These are phyloP conservation scores for Fragaria ananassa DNA, from an alignment of 306 rosid species.

Conservation along the genomic window DNA sequence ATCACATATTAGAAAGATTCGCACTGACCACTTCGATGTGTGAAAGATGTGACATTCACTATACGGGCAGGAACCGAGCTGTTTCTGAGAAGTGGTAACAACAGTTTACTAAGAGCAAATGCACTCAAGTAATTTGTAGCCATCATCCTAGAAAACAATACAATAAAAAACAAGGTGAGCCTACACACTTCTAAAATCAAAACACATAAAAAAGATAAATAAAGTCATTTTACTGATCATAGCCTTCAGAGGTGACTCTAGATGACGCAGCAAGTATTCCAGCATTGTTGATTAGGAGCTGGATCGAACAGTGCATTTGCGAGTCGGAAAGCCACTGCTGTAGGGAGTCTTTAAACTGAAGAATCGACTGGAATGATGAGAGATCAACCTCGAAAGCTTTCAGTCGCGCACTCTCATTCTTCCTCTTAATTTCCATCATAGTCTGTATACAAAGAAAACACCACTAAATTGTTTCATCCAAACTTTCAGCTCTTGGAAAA, in stretches of 20 bases:
- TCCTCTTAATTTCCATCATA: slow-evolving; percentile 49
- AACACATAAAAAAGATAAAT: slow-evolving; percentile 12
- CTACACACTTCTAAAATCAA: background rate
- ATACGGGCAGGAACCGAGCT: slow-evolving; percentile 69
- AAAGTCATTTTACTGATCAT: slow-evolving; percentile 58
- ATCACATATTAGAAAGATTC: background rate
- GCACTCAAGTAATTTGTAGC: slow-evolving; percentile 82
- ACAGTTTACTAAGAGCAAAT: slow-evolving; percentile 59
- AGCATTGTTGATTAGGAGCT: slow-evolving; percentile 78
- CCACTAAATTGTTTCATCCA: background rate
- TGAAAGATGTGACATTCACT: slow-evolving; percentile 83
- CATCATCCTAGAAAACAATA: slow-evolving; percentile 54
- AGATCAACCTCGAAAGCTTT: slow-evolving; percentile 73
- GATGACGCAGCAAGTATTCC: slow-evolving; percentile 84
- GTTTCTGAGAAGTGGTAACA: slow-evolving; percentile 67
- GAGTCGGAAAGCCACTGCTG: slow-evolving; percentile 72
- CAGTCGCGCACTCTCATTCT: slow-evolving; percentile 51
- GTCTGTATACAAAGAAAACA: slow-evolving; percentile 43
- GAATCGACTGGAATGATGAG: slow-evolving; percentile 53
- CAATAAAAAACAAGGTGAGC: background rate
- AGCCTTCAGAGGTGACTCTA: slow-evolving; percentile 69
- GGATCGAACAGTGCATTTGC: slow-evolving; percentile 72
- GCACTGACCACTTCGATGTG: slow-evolving; percentile 65
- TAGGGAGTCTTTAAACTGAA: slow-evolving; percentile 53
- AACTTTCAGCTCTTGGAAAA: background rate